phyloP scores from a whole-genome alignment of 1,139 yeast genomes.

The Kodamaea suecica region DNA sequence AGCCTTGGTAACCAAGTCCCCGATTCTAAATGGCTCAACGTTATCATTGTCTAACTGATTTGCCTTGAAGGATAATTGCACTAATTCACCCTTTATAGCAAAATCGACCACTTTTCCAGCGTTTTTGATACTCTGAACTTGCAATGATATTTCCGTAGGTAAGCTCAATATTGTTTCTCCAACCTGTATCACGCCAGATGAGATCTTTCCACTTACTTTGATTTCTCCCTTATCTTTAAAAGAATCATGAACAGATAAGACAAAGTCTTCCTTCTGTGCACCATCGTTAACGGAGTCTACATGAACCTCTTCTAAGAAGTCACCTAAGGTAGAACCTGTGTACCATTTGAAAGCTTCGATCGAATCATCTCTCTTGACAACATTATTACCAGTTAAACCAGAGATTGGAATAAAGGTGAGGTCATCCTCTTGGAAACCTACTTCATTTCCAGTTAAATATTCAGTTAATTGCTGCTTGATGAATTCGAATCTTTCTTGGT shows the following conservation, averaged over 20 bases:
- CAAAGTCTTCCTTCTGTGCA: conserved; percentile 37
- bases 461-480: conserved; percentile 57
- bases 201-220: conserved; percentile 66
- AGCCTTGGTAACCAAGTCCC: conserved; percentile 66
- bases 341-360: conserved; percentile 53
- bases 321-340: conserved; percentile 61
- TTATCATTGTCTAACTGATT: conserved; percentile 44
- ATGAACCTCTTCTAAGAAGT: conserved; percentile 45
- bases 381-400: conserved; percentile 82
- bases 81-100: conserved; percentile 72
- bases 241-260: conserved; percentile 51
- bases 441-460: conserved; percentile 52
- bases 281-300: conserved; percentile 14
- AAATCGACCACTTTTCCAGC: conserved; percentile 28
- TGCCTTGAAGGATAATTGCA: conserved; percentile 54
- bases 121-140: conserved; percentile 30
- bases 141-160: conserved; percentile 46
- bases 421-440: conserved; percentile 55
- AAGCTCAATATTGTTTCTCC: conserved; percentile 67
- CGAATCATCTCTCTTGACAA: conserved; percentile 44
- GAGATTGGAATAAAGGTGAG: conserved; percentile 77
- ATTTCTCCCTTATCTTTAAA: conserved; percentile 29
- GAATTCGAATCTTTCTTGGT: conserved; percentile 57
- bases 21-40: conserved; percentile 51
- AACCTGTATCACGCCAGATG: conserved; percentile 70